These are phyloP conservation scores for Vaccinium vitisidaea DNA, from an alignment of 148 eudicot genomes.

Conservation along the genomic window DNA sequence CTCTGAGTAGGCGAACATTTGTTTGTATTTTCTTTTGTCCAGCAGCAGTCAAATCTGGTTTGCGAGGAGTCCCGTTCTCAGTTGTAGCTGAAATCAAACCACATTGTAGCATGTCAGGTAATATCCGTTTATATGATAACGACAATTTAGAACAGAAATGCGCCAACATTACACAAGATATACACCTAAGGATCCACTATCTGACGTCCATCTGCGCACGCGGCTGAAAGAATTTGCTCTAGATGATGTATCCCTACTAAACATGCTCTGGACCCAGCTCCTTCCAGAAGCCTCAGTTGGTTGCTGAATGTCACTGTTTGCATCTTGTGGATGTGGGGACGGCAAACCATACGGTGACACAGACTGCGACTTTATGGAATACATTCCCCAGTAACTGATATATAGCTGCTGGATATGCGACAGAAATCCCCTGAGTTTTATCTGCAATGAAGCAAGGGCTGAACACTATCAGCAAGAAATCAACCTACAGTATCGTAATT, in stretches of 20 bases:
- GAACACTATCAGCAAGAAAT: constrained; percentile 17
- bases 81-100: constrained; percentile 36
- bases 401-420: constrained; percentile 53
- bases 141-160: not conserved
- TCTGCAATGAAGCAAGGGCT: constrained; percentile 35
- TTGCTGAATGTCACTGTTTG: constrained; percentile 50
- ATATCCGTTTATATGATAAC: not conserved
- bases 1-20: constrained; percentile 84
- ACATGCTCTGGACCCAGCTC: constrained; percentile 99
- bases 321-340: constrained; percentile 69
- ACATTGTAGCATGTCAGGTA: not conserved
- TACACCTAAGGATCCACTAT: constrained; percentile 40
- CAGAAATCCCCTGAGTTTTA: constrained; percentile 48
- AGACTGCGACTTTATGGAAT: constrained; percentile 60
- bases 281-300: constrained; percentile 81
- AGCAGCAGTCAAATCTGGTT: constrained; percentile 54
- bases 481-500: not conserved
- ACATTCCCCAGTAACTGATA: constrained; percentile 77
- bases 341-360: constrained; percentile 60
- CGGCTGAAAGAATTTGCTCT: constrained; percentile 63
- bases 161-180: not conserved
- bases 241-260: constrained; percentile 60
- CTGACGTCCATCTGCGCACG: constrained; percentile 54
- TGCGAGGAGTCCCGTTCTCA: constrained; percentile 64
- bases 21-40: constrained; percentile 81